Base-by-base conservation (phyloP, 1,284 basidiomycete genomes). In the Porphyrellus sp. region DNA sequence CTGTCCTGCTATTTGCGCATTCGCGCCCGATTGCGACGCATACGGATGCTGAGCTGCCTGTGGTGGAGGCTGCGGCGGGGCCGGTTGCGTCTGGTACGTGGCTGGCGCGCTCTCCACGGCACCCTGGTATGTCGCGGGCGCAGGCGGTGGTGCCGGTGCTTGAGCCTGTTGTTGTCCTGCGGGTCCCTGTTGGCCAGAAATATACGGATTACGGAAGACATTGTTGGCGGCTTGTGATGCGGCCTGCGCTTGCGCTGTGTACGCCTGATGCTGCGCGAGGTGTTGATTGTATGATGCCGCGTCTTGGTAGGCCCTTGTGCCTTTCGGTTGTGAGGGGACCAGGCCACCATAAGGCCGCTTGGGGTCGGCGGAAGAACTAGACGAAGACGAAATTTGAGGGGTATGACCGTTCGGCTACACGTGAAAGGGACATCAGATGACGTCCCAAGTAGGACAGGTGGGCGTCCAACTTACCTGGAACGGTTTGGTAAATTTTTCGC, bases 291-390 rank as follows among this genome's bases (percentile, higher is more conserved):
- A 98, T 1, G 90, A 76, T 11, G 93, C 93, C 0, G 95, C 93
- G 70, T 98, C 95, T 63, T 91, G 89, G 67, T 91, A 96, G 5
- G 91, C 86, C 48, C 93, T 78, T 24, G 86, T 85, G 13, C 88
- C 86, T 65, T 83, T 91, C 45, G 77, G 89, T 67, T 81, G 91
- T 54, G 77, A 87, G 13, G 89, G 86, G 15, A 94, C 86, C 31
- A 98, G 77, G 8, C 95, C 95, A n/a, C 95, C 95, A 64, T 94
- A 98, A 21, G 93, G 94, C 63, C 93, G 87, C 72, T 93, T 91
- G 11, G 87, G 81, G 64, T 91, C 86, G 33, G 77, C 60, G 3
- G 69, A 57, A 35, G 69, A 64, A 50, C 60, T 63, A 8, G 73
- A 60, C 25, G 75, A 54, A 55, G 71, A 65, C 42, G 73, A 34